phyloP scores from a whole-genome alignment of 2,329 filamentous ascomycete genomes.

The Fusarium hostae region DNA sequence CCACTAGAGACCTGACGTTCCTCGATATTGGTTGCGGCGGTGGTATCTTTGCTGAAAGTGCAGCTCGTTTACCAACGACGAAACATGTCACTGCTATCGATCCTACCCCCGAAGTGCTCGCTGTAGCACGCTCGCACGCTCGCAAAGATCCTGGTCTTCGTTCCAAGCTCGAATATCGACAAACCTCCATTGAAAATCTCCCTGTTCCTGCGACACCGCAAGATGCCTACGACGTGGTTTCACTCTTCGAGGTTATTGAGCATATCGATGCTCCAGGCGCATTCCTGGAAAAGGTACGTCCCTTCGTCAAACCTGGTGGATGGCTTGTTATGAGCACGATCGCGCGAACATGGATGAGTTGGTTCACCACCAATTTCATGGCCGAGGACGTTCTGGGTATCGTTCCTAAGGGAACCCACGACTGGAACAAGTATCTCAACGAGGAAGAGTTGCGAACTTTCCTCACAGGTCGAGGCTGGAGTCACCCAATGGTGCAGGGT shows the following conservation, averaged over 20 bases:
- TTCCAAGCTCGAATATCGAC: constrained; percentile 75
- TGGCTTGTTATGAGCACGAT: constrained; percentile 96
- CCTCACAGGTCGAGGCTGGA: constrained; percentile 68
- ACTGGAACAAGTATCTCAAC: constrained; percentile 97
- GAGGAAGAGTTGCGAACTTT: constrained; percentile 76
- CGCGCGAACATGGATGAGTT: constrained; percentile 86
- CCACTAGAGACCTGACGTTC: constrained; percentile 66
- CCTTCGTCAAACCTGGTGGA: constrained; percentile 87
- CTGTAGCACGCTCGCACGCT: constrained; percentile 80
- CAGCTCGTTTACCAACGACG: constrained; percentile 74
- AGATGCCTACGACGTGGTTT: constrained; percentile 79
- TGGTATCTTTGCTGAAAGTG: constrained; percentile 93
- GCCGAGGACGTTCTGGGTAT: constrained; percentile 89
- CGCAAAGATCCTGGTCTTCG: constrained; percentile 76
- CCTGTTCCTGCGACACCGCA: constrained; percentile 51
- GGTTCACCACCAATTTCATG: constrained; percentile 90
- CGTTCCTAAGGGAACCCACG: constrained; percentile 92
- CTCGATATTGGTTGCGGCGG: constrained; percentile 96
- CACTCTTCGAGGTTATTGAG: constrained; percentile 94
- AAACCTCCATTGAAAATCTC: constrained; percentile 80
- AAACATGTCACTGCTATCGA: constrained; percentile 79
- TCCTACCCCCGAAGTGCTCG: constrained; percentile 77
- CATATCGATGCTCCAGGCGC: constrained; percentile 81
- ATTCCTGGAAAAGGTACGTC: constrained; percentile 77
- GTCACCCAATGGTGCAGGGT: constrained; percentile 73